phyloP scores from a whole-genome alignment of 2,329 filamentous ascomycete genomes.

The Verticillium dahliae region DNA sequence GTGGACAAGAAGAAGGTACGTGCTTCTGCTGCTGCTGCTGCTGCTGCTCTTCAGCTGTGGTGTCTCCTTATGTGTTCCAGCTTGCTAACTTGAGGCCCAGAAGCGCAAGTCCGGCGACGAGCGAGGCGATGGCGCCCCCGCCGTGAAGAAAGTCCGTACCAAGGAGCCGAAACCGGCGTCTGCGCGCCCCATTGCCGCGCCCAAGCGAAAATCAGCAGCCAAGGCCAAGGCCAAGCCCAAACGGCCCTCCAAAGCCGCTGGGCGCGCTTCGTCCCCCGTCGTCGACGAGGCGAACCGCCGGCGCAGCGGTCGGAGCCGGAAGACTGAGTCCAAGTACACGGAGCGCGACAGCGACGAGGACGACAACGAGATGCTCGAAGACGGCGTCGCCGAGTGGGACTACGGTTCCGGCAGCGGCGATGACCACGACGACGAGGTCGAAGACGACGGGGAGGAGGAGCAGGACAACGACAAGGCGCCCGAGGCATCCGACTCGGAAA shows the following conservation, averaged over 20 bases:
- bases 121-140: conserved; percentile 35
- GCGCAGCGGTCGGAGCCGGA: conserved; percentile 46
- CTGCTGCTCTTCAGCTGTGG: too few relatives aligned
- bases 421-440: conserved; percentile 10
- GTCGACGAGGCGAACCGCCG: conserved; percentile 37
- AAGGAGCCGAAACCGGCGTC: conserved; percentile 21
- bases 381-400: conserved; percentile 51
- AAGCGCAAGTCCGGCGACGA: conserved; percentile 53
- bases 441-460: conserved; percentile 11
- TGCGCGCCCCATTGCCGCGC: conserved; percentile 16
- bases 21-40: not conserved
- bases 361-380: conserved; percentile 53
- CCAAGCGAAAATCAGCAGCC: conserved; percentile 18
- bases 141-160: conserved; percentile 30
- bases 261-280: conserved; percentile 16
- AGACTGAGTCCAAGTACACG: conserved; percentile 39
- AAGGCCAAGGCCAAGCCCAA: conserved; percentile 20
- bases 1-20: conserved; percentile 68
- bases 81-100: conserved; percentile 28
- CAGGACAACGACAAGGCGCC: conserved; percentile 11
- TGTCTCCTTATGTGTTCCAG: too few relatives aligned
- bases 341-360: conserved; percentile 53
- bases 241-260: conserved; percentile 15
- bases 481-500: conserved; percentile 9
- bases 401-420: conserved; percentile 31